Evolutionary conservation across 805 yeast species (phyloP).

Genomic region (Zygotorulaspora danielsina): DNA sequence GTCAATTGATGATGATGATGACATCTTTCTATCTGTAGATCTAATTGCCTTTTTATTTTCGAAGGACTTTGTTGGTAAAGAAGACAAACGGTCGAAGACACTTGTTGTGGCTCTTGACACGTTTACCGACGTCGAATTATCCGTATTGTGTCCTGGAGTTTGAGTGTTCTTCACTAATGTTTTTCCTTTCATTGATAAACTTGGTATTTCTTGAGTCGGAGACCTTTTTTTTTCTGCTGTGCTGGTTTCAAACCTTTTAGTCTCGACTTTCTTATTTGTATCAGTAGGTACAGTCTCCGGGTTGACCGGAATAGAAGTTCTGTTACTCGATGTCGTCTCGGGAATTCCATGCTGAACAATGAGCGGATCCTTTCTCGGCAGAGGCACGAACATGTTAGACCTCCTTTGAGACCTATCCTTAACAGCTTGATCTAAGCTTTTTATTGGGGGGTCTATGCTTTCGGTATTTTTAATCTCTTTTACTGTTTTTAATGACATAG

Average conservation of each 20-base stretch:
- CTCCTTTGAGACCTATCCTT: slow-evolving; percentile 26
- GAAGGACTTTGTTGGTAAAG: slow-evolving; percentile 31
- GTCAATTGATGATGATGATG: slow-evolving; percentile 25
- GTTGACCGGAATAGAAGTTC: background rate
- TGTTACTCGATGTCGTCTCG: background rate
- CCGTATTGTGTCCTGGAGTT: slow-evolving; percentile 6
- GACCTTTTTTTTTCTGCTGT: slow-evolving; percentile 1
- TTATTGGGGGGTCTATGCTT: background rate
- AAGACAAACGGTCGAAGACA: slow-evolving; percentile 33
- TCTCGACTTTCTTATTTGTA: too few relatives aligned
- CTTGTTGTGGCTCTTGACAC: slow-evolving; percentile 11
- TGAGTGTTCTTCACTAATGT: slow-evolving; percentile 6
- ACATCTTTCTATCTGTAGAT: slow-evolving; percentile 8
- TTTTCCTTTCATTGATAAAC: slow-evolving; percentile 1
- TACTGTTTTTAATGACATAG: background rate
- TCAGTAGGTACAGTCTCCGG: background rate
- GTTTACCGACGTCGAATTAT: background rate
- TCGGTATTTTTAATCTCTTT: background rate
- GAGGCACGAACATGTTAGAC: slow-evolving; percentile 35
- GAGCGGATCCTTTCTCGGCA: slow-evolving; percentile 35
- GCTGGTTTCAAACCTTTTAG: slow-evolving; percentile 1
- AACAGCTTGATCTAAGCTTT: slow-evolving; percentile 3
- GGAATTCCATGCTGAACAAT: slow-evolving; percentile 20
- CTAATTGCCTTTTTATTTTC: slow-evolving; percentile 25
- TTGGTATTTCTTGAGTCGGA: background rate